A percentile compares a stretch with the other conserved stretches of the same genome.
Evolutionary conservation across 768 basidiomycete species (phyloP).

Genomic region (Leccinellum luteum): DNA sequence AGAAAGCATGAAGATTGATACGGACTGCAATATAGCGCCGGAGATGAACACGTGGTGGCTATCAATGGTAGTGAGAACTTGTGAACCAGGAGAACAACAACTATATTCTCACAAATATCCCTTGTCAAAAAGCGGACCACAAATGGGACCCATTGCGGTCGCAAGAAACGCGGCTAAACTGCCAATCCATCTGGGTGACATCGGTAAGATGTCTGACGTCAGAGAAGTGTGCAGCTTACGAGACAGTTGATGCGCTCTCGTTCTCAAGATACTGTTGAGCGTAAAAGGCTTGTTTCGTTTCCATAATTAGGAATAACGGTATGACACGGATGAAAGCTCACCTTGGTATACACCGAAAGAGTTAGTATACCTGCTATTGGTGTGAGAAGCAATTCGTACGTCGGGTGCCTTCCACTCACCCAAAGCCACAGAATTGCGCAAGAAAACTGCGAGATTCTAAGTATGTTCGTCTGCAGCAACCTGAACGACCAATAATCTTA

Average conservation of each 20-base stretch:
- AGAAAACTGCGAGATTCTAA: conserved; percentile 18
- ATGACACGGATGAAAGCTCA: neutral
- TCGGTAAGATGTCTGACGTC: neutral
- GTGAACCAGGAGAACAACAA: neutral
- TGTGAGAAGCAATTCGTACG: neutral
- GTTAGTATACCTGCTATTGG: conserved; percentile 12
- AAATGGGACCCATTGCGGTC: conserved; percentile 21
- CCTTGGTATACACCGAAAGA: conserved; percentile 32
- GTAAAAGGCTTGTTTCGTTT: conserved; percentile 19
- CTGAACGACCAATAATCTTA: conserved; percentile 4
- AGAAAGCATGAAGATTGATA: conserved; percentile 39
- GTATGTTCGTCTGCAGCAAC: neutral
- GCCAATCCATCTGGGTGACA: conserved; percentile 26
- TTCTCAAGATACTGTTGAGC: conserved; percentile 17
- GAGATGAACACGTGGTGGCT: conserved; percentile 11
- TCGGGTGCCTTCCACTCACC: conserved; percentile 7
- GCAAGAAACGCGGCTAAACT: conserved; percentile 16
- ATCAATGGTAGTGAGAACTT: neutral
- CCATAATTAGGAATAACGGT: neutral
- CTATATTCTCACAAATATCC: conserved; percentile 27
- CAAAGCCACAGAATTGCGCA: conserved; percentile 25
- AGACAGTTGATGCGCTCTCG: conserved; percentile 24
- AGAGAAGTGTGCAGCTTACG: conserved; percentile 8
- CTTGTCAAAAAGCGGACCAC: conserved; percentile 25
- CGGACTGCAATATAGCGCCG: conserved; percentile 25